Evolutionary conservation across 768 basidiomycete genomes (phyloP).

Genomic region (Hemileccinum rubropunctum): DNA sequence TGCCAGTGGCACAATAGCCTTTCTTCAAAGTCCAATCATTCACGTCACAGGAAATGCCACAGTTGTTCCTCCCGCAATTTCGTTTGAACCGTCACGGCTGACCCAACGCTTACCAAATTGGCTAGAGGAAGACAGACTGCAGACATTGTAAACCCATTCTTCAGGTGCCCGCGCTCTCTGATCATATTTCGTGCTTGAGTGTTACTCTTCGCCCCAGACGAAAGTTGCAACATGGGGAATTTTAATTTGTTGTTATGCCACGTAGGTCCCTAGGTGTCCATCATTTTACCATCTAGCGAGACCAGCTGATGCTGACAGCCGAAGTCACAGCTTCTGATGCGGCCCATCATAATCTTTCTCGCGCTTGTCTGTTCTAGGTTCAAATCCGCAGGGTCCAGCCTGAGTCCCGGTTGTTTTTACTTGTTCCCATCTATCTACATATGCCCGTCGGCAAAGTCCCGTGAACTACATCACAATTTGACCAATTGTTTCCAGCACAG

Average conservation of each 20-base stretch:
- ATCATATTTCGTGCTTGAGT: no score
- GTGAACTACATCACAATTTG: background rate
- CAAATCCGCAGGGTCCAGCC: background rate
- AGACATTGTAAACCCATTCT: no score
- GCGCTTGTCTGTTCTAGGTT: background rate
- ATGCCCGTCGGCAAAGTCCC: background rate
- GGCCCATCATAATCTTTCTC: background rate
- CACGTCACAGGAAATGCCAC: background rate
- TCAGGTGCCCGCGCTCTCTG: no score
- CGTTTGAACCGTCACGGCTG: background rate
- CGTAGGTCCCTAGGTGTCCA: background rate
- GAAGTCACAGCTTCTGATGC: background rate
- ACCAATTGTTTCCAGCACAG: background rate
- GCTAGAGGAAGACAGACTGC: no score
- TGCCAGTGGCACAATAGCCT: constrained; percentile 13
- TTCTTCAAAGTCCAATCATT: background rate
- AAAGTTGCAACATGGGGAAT: no score
- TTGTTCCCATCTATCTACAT: no score
- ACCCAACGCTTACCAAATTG: background rate
- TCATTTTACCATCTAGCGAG: background rate
- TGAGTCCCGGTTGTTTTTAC: no score
- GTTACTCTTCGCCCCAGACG: no score
- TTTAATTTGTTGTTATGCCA: background rate
- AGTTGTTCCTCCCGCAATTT: constrained; percentile 6
- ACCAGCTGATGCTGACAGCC: background rate